Evolutionary conservation across 2,329 filamentous ascomycete genomes (phyloP).

Genomic region (Shiraia sp.): DNA sequence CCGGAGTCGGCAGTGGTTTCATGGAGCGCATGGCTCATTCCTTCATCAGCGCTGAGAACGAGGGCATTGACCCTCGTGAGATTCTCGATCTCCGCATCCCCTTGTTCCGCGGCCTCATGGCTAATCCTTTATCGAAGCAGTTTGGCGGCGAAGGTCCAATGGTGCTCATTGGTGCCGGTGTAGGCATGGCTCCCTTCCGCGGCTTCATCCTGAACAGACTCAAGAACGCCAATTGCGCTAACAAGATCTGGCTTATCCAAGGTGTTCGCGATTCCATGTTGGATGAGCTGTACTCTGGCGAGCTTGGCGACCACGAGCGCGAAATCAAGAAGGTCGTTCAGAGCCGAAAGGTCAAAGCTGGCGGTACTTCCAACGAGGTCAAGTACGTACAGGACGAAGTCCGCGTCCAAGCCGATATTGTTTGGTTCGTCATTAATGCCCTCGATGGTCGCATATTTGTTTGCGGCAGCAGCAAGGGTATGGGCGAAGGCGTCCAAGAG

Average conservation of each 20-base stretch:
- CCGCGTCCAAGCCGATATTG: slow-evolving; percentile 85
- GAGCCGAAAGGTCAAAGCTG: slow-evolving; percentile 49
- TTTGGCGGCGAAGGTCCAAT: slow-evolving; percentile 95
- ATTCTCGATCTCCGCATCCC: slow-evolving; percentile 74
- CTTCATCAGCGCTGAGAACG: slow-evolving; percentile 69
- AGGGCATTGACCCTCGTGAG: slow-evolving; percentile 51
- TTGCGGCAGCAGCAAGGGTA: slow-evolving; percentile 91
- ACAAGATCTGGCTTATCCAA: slow-evolving; percentile 97
- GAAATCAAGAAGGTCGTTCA: slow-evolving; percentile 57
- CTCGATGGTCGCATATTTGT: slow-evolving; percentile 97
- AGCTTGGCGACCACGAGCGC: slow-evolving; percentile 73
- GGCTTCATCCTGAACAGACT: slow-evolving; percentile 94
- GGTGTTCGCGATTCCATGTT: slow-evolving; percentile 91
- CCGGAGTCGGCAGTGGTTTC: slow-evolving; percentile 89
- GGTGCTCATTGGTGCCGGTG: slow-evolving; percentile 94
- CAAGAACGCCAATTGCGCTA: slow-evolving; percentile 92
- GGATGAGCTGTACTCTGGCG: slow-evolving; percentile 94
- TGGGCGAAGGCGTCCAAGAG: slow-evolving; percentile 94
- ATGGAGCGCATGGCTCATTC: slow-evolving; percentile 81
- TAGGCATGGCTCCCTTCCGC: slow-evolving; percentile 95
- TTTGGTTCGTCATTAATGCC: slow-evolving; percentile 96
- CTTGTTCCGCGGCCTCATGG: slow-evolving; percentile 99
- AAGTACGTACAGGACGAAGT: slow-evolving; percentile 98
- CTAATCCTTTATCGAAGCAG: slow-evolving; percentile 88
- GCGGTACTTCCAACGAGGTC: slow-evolving; percentile 61